Conservation (phyloP, 352 stramenopile genomes). For the Hyaloperonospora brassicae region DNA sequence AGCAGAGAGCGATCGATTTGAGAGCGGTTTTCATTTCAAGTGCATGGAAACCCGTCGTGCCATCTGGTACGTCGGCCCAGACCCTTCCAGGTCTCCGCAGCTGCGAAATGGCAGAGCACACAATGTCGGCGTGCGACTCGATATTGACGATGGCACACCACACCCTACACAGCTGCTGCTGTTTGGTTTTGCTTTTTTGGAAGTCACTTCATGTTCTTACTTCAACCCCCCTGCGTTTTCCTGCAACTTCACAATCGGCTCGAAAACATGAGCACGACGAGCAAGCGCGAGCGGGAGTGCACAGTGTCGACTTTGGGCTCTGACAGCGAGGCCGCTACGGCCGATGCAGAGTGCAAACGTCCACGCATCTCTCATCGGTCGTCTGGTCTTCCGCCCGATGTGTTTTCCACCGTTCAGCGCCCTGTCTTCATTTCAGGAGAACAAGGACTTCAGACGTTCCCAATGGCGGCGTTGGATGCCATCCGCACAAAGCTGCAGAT, state of each 20-base stretch:
- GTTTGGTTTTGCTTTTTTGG: no score
- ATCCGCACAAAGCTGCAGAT: conserved; percentile 33
- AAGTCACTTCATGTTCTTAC: conserved; percentile 10
- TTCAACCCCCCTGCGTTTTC: neutral
- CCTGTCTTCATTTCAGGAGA: conserved; percentile 6
- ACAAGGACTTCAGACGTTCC: conserved; percentile 10
- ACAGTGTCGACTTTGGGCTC: conserved; percentile 12
- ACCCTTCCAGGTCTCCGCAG: no score
- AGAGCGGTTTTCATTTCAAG: no score
- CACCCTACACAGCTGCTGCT: no score
- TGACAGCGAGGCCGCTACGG: conserved; percentile 3
- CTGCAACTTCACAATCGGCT: conserved; percentile 6
- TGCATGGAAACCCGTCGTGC: no score
- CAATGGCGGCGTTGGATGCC: conserved; percentile 27
- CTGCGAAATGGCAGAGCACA: no score
- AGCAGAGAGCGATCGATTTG: no score
- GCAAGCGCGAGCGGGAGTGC: conserved; percentile 21
- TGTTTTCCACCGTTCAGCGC: neutral
- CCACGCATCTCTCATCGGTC: conserved; percentile 11
- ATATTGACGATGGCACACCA: no score
- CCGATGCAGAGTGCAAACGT: conserved; percentile 13
- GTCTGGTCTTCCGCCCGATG: conserved; percentile 9
- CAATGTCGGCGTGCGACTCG: no score
- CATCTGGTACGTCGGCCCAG: no score
- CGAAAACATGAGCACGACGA: conserved; percentile 13